A percentile compares a stretch with the other conserved stretches of the same genome.
These are phyloP conservation scores for Solanum raphanifolium DNA, from an alignment of 257 asterid species.

Conservation along the genomic window DNA sequence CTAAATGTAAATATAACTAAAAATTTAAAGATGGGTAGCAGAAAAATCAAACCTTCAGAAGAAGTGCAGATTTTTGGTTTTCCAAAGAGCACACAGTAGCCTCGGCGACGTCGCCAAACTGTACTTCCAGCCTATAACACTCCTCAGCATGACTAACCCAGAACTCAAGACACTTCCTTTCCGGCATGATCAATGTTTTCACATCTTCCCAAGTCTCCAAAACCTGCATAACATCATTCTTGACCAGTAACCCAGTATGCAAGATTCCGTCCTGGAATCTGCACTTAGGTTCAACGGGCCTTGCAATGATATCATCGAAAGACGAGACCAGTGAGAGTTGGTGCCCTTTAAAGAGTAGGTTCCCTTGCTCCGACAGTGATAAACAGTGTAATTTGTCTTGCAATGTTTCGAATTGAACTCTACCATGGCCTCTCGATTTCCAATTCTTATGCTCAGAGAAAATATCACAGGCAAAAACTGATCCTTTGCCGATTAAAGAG, in stretches of 20 bases:
- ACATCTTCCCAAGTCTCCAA: slow-evolving; percentile 57
- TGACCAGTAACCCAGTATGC: slow-evolving; percentile 46
- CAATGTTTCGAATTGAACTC: slow-evolving; percentile 59
- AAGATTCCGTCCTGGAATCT: slow-evolving; percentile 36
- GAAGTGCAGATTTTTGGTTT: slow-evolving; percentile 31
- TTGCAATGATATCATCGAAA: slow-evolving; percentile 35
- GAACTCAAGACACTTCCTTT: slow-evolving; percentile 47
- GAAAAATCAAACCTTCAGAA: slow-evolving; percentile 42
- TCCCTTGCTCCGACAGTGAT: slow-evolving; percentile 32
- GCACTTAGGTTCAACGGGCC: slow-evolving; percentile 48
- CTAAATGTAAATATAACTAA: neutral
- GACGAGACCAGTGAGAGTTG: slow-evolving; percentile 38
- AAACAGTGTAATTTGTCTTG: slow-evolving; percentile 33
- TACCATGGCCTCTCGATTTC: slow-evolving; percentile 86
- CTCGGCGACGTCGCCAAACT: slow-evolving; percentile 64
- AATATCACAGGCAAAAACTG: slow-evolving; percentile 66
- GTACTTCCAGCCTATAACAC: slow-evolving; percentile 60
- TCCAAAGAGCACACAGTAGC: slow-evolving; percentile 31
- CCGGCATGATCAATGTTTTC: slow-evolving; percentile 69
- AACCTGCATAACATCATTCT: slow-evolving; percentile 34
- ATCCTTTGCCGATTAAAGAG: slow-evolving; percentile 35
- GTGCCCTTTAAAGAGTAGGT: slow-evolving; percentile 42
- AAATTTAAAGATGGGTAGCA: neutral
- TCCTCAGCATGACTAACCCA: slow-evolving; percentile 31
- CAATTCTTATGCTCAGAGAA: slow-evolving; percentile 69